phyloP scores from a whole-genome alignment of 345 rosid species.

The Citrus hindsii region DNA sequence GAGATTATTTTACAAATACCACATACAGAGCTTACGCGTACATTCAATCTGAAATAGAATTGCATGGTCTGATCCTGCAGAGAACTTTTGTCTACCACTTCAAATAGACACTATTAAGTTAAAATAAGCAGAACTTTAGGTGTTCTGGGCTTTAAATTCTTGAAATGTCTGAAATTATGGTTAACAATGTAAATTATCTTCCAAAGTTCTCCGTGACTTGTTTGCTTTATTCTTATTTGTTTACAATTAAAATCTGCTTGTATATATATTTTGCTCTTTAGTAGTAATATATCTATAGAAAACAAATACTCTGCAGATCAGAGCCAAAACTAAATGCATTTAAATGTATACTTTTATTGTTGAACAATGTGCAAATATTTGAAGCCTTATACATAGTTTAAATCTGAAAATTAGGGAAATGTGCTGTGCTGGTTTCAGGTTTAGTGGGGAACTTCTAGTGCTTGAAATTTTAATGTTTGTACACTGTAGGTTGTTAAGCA shows the following conservation, averaged over 20 bases:
- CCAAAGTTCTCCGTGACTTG: neutral
- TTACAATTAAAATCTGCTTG: neutral
- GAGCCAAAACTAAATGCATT: neutral
- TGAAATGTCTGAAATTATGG: neutral
- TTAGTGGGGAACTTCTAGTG: neutral
- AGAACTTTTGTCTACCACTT: neutral
- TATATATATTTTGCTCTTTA: neutral
- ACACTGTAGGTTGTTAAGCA: neutral
- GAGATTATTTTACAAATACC: neutral
- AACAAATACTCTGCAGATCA: neutral
- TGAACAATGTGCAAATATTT: neutral
- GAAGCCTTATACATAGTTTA: neutral
- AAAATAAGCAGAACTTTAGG: neutral
- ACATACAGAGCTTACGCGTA: neutral
- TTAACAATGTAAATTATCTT: neutral
- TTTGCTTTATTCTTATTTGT: neutral
- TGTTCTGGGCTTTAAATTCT: neutral
- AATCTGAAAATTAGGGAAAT: neutral
- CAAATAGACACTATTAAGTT: conserved; percentile 1
- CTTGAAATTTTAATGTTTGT: neutral
- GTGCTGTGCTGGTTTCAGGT: neutral
- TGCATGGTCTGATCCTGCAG: neutral
- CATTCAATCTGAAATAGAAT: neutral
- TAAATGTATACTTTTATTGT: neutral
- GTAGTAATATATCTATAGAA: neutral